Conservation (phyloP, 768 basidiomycete species). For the Leccinellum luteum region DNA sequence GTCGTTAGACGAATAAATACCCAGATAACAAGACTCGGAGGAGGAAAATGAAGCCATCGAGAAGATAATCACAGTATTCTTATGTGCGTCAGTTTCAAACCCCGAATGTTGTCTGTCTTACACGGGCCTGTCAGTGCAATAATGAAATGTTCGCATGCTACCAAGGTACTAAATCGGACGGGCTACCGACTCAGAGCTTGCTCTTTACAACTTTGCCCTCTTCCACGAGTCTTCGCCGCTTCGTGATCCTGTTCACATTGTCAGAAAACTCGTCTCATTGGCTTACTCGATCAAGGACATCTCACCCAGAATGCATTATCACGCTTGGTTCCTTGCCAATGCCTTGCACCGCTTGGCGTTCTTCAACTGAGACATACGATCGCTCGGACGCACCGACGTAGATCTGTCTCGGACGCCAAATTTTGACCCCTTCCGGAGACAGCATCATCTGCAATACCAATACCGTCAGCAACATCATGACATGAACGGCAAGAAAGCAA, state of each 20-base stretch:
- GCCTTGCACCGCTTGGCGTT: constrained; percentile 55
- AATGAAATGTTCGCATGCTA: not conserved
- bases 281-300: constrained; percentile 3
- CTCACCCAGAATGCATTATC: constrained; percentile 76
- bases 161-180: not conserved
- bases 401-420: constrained; percentile 88
- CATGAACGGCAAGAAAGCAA: constrained; percentile 5
- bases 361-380: constrained; percentile 66
- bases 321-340: constrained; percentile 56
- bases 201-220: constrained; percentile 25
- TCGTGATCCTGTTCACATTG: constrained; percentile 25
- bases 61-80: constrained; percentile 3
- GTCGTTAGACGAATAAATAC: constrained; percentile 11
- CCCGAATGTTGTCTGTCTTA: constrained; percentile 16
- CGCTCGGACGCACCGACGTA: constrained; percentile 76
- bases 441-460: constrained; percentile 78
- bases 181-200: constrained; percentile 19
- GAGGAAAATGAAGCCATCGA: not conserved
- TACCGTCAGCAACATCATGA: constrained; percentile 3
- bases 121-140: not conserved
- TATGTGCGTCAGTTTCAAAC: constrained; percentile 17
- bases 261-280: not conserved
- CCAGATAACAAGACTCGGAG: not conserved
- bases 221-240: constrained; percentile 31
- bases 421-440: constrained; percentile 84